Conservation (phyloP, 2,329 filamentous ascomycete genomes). For the Sclerotinia trifoliorum region DNA sequence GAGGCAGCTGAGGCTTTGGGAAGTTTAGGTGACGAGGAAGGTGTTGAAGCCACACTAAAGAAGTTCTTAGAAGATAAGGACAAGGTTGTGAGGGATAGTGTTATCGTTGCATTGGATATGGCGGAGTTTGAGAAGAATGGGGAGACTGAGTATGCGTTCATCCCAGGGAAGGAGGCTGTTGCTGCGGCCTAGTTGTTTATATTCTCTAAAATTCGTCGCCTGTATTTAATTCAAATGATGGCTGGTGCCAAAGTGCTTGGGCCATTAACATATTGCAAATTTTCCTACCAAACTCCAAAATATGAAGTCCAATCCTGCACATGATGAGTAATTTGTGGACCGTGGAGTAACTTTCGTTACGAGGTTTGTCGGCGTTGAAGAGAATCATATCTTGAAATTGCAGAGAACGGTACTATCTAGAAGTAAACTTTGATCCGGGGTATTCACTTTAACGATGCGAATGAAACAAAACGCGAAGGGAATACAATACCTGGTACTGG, state of each 20-base stretch:
- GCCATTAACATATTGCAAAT: slow-evolving; percentile 32
- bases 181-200: slow-evolving; percentile 22
- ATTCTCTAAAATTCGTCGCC: not conserved
- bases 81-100: slow-evolving; percentile 89
- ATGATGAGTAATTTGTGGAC: slow-evolving; percentile 14
- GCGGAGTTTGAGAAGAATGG: slow-evolving; percentile 92
- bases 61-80: slow-evolving; percentile 87
- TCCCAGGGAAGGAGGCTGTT: slow-evolving; percentile 58
- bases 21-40: slow-evolving; percentile 87
- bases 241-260: slow-evolving; percentile 40
- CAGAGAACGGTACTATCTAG: slow-evolving; percentile 78
- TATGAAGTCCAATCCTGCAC: not conserved
- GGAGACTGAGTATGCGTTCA: slow-evolving; percentile 85
- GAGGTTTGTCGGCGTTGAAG: slow-evolving; percentile 22
- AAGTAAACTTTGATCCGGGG: slow-evolving; percentile 18
- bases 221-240: slow-evolving; percentile 21
- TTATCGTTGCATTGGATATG: slow-evolving; percentile 96
- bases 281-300: slow-evolving; percentile 11
- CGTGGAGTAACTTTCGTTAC: not conserved
- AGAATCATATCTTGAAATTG: slow-evolving; percentile 24
- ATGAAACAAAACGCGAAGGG: not conserved
- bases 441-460: not conserved
- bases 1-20: slow-evolving; percentile 96
- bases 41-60: slow-evolving; percentile 82
- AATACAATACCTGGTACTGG: slow-evolving; percentile 5